Conservation (phyloP, 768 basidiomycete species). For the Amanita rimosa region DNA sequence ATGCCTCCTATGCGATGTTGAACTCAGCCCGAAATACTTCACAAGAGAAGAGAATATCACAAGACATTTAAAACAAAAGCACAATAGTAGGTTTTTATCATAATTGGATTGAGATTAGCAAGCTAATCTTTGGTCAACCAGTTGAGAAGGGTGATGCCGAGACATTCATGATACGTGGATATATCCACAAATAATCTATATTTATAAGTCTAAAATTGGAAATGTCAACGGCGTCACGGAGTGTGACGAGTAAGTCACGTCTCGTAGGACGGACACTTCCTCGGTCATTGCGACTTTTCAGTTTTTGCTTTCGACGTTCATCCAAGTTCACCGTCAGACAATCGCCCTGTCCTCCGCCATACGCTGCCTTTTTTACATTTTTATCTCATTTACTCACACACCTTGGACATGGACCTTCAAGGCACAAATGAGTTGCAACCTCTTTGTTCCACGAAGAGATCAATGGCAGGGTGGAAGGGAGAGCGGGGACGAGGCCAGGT, state of each 20-base stretch:
- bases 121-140: too few species aligned
- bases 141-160: too few species aligned
- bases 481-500: slow-evolving; percentile 1
- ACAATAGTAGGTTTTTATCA: too few species aligned
- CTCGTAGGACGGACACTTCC: background rate
- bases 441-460: background rate
- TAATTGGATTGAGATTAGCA: too few species aligned
- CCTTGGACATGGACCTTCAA: background rate
- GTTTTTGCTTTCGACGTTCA: slow-evolving; percentile 6
- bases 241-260: background rate
- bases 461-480: background rate
- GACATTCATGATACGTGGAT: too few species aligned
- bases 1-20: too few species aligned
- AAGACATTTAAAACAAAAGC: too few species aligned
- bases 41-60: too few species aligned
- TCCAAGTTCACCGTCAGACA: background rate
- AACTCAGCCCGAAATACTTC: too few species aligned
- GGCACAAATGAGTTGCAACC: background rate
- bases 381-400: background rate
- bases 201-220: too few species aligned
- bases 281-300: background rate
- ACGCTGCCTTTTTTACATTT: background rate
- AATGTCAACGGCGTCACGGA: background rate
- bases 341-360: background rate
- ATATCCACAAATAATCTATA: too few species aligned